Conservation (phyloP, 2,329 filamentous ascomycete genomes). For the Xylariaceae sp. region DNA sequence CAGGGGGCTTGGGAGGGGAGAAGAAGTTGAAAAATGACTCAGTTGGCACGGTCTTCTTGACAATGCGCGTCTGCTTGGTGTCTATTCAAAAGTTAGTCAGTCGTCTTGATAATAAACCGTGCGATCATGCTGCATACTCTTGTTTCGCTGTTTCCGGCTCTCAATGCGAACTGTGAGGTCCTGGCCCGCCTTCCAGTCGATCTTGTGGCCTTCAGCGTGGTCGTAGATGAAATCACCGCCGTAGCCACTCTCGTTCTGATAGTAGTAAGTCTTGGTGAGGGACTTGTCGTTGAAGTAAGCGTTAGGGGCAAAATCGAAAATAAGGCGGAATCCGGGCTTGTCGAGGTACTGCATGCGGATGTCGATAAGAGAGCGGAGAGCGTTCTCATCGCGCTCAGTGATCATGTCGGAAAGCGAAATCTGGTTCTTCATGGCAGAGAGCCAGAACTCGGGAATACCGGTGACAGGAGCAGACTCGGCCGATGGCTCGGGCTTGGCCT, state of each 20-base stretch:
- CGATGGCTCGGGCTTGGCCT: constrained; percentile 50
- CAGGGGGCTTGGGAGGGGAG: constrained; percentile 83
- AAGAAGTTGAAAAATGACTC: constrained; percentile 99
- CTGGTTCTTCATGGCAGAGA: constrained; percentile 99
- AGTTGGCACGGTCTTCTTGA: constrained; percentile 98
- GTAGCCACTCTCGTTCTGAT: constrained; percentile 97
- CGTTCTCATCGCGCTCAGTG: constrained; percentile 92
- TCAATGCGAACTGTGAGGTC: constrained; percentile 92
- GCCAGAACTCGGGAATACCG: constrained; percentile 98
- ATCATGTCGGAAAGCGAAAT: constrained; percentile 97
- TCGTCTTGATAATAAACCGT: background rate
- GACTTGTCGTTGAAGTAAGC: constrained; percentile 97
- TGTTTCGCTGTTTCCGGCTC: constrained; percentile 99
- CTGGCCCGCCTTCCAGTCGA: constrained; percentile 90
- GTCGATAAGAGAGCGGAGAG: constrained; percentile 82
- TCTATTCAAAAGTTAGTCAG: constrained; percentile 47
- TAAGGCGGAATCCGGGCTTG: constrained; percentile 93
- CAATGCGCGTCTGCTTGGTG: constrained; percentile 97
- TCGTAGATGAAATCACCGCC: constrained; percentile 99
- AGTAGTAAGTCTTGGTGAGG: constrained; percentile 97
- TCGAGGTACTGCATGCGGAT: constrained; percentile 99
- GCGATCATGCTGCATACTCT: constrained; percentile 61
- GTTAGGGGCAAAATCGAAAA: constrained; percentile 95
- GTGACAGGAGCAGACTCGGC: constrained; percentile 50
- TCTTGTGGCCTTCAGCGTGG: constrained; percentile 96